A percentile compares a stretch with the other conserved stretches of the same genome.
Evolutionary conservation across 805 yeast species (phyloP).

Genomic region (Suhomyces sp.): DNA sequence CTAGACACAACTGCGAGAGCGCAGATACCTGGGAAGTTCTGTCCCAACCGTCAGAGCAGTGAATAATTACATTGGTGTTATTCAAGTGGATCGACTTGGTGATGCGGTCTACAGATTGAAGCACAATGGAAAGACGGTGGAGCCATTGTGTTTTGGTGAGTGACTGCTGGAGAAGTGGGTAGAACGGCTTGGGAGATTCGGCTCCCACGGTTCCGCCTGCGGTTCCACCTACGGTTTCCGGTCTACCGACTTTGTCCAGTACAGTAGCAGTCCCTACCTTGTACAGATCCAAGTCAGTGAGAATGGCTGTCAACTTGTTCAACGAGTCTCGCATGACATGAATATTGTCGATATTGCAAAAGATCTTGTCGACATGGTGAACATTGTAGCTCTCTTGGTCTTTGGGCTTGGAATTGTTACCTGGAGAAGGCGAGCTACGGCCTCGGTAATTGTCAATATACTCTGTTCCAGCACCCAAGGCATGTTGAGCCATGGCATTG

Average conservation of each 20-base stretch:
- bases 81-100: slow-evolving; percentile 80
- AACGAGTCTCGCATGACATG: slow-evolving; percentile 92
- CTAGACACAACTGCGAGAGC: slow-evolving; percentile 79
- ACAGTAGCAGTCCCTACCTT: slow-evolving; percentile 22
- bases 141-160: slow-evolving; percentile 77
- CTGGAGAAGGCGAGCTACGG: neutral
- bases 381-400: slow-evolving; percentile 3
- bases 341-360: slow-evolving; percentile 89
- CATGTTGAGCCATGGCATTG: slow-evolving; percentile 94
- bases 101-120: slow-evolving; percentile 74
- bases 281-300: slow-evolving; percentile 66
- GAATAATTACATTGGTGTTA: slow-evolving; percentile 78
- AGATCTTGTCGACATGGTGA: slow-evolving; percentile 60
- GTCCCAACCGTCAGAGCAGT: slow-evolving; percentile 99
- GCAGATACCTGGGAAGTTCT: slow-evolving; percentile 89
- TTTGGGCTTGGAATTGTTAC: neutral
- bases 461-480: slow-evolving; percentile 97
- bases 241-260: neutral
- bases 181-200: slow-evolving; percentile 1
- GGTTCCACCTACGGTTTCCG: neutral
- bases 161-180: slow-evolving; percentile 42
- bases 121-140: slow-evolving; percentile 60
- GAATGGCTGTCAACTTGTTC: slow-evolving; percentile 54
- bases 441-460: slow-evolving; percentile 79
- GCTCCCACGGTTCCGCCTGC: slow-evolving; percentile 3